These are phyloP conservation scores for Balakata baccata DNA, from an alignment of 345 rosid genomes.

Conservation along the genomic window DNA sequence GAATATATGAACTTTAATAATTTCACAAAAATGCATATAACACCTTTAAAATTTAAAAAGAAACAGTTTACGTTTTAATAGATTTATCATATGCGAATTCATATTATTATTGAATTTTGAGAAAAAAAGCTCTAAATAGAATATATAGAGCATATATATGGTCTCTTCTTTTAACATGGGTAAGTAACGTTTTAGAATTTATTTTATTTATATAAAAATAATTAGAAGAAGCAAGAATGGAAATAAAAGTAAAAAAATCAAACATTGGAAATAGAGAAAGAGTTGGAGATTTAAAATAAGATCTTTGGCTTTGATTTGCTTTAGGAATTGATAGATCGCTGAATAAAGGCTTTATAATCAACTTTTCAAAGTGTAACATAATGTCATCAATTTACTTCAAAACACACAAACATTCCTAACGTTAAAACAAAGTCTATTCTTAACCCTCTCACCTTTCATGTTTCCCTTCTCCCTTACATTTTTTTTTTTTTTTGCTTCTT, in stretches of 20 bases:
- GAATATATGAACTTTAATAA: too few species aligned
- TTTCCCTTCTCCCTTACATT: slow-evolving; percentile 19
- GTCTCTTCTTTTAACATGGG: too few species aligned
- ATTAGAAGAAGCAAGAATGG: neutral
- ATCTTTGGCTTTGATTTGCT: slow-evolving; percentile 18
- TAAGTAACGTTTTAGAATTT: too few species aligned
- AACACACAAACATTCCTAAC: slow-evolving; percentile 22
- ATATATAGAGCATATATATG: too few species aligned
- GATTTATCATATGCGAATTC: too few species aligned
- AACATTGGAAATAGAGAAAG: slow-evolving; percentile 61
- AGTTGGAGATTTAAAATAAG: slow-evolving; percentile 25
- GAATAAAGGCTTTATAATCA: slow-evolving; percentile 44
- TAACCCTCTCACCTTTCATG: slow-evolving; percentile 15
- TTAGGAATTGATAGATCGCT: slow-evolving; percentile 33
- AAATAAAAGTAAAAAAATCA: slow-evolving; percentile 30
- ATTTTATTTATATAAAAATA: too few species aligned
- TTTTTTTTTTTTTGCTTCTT: neutral
- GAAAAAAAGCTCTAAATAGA: too few species aligned
- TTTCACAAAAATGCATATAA: too few species aligned
- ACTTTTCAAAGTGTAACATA: slow-evolving; percentile 35
- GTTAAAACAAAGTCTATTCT: slow-evolving; percentile 19
- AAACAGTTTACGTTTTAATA: too few species aligned
- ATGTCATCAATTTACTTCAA: neutral
- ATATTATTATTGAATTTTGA: too few species aligned
- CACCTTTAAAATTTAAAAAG: too few species aligned